Conservation (phyloP, 1,284 basidiomycete genomes). For the Pterulicium gracile region DNA sequence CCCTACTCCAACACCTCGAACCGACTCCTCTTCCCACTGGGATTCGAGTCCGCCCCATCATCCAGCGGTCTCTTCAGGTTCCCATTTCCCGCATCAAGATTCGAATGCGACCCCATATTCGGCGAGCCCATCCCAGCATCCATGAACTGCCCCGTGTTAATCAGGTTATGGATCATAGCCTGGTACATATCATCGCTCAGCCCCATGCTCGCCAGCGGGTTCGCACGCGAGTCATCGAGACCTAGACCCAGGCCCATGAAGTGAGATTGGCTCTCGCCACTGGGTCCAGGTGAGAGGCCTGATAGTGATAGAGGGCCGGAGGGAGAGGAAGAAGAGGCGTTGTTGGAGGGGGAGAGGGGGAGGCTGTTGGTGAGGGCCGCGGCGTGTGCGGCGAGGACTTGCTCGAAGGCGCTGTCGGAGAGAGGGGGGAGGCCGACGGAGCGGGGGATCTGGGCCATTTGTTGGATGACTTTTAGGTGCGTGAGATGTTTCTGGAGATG, state of each 20-base stretch:
- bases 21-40: slow-evolving; percentile 52
- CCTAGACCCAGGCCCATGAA: slow-evolving; percentile 10
- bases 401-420: slow-evolving; percentile 49
- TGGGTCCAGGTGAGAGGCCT: slow-evolving; percentile 1
- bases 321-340: slow-evolving; percentile 7
- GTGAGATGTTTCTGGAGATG: slow-evolving; percentile 73
- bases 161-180: slow-evolving; percentile 53
- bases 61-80: slow-evolving; percentile 32
- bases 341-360: slow-evolving; percentile 10
- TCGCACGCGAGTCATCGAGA: slow-evolving; percentile 42
- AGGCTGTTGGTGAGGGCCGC: slow-evolving; percentile 12
- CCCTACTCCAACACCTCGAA: slow-evolving; percentile 57
- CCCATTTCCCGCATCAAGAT: slow-evolving; percentile 12
- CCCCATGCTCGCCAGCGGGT: slow-evolving; percentile 66
- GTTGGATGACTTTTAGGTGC: slow-evolving; percentile 86
- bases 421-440: slow-evolving; percentile 65
- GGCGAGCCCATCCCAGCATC: slow-evolving; percentile 22
- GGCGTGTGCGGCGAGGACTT: slow-evolving; percentile 32
- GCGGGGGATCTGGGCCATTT: slow-evolving; percentile 63
- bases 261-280: slow-evolving; percentile 10
- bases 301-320: slow-evolving; percentile 7
- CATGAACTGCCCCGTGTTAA: slow-evolving; percentile 44
- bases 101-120: slow-evolving; percentile 11
- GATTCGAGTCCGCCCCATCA: slow-evolving; percentile 31
- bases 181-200: slow-evolving; percentile 69